Evolutionary conservation across 176 grass and related monocot genomes (phyloP).

Genomic region (Cymbopogon citratus): DNA sequence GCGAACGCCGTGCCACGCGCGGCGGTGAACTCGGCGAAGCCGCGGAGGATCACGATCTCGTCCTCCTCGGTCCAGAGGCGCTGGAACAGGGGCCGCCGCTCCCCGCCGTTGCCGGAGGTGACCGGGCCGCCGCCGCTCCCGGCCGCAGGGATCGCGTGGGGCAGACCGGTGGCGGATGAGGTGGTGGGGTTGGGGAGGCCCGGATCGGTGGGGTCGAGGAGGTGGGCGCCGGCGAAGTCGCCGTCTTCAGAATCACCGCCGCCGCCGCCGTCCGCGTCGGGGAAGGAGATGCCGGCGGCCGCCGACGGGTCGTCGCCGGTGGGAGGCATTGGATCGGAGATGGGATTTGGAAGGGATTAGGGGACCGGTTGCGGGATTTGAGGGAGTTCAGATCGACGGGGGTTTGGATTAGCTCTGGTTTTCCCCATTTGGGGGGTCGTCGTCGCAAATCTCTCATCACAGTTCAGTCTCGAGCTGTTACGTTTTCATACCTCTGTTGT

Average conservation of each 20-base stretch:
- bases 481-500: neutral
- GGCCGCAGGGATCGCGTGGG: neutral
- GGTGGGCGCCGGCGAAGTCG: conserved; percentile 32
- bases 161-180: conserved; percentile 26
- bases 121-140: conserved; percentile 20
- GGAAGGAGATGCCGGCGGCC: conserved; percentile 33
- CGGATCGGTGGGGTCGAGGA: conserved; percentile 32
- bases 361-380: conserved; percentile 21
- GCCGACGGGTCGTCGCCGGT: conserved; percentile 29
- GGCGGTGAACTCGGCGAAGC: conserved; percentile 85
- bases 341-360: conserved; percentile 23
- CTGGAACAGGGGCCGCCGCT: conserved; percentile 77
- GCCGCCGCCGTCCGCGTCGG: conserved; percentile 29
- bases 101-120: conserved; percentile 44
- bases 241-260: conserved; percentile 52
- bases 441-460: neutral
- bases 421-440: conserved; percentile 7
- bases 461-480: neutral
- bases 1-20: conserved; percentile 91
- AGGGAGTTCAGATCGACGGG: conserved; percentile 21
- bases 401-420: conserved; percentile 16
- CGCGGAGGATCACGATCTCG: conserved; percentile 82
- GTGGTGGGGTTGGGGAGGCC: neutral
- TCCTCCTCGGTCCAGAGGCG: conserved; percentile 98
- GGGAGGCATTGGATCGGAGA: conserved; percentile 30